Conservation (phyloP, 176 grass and related monocot genomes). For the Juncus effusus region DNA sequence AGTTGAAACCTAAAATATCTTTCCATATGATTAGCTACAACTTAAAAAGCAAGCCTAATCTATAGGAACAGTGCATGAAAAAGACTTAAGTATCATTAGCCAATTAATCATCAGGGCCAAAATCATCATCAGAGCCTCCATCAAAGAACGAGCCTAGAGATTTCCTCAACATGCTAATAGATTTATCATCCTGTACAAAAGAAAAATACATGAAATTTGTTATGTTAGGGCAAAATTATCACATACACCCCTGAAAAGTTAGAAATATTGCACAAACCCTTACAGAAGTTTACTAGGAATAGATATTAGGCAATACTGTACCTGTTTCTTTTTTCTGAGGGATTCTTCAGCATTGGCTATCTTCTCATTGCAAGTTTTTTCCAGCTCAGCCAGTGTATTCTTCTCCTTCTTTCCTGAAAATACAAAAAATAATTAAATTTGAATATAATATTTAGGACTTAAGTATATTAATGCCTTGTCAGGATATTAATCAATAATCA, state of each 20-base stretch:
- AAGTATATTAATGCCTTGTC: constrained; percentile 5
- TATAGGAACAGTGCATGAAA: no score
- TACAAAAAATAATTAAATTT: constrained; percentile 5
- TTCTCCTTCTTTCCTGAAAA: constrained; percentile 85
- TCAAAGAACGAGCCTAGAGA: constrained; percentile 80
- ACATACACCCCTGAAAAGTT: background rate
- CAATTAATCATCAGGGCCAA: constrained; percentile 50
- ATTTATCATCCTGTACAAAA: constrained; percentile 68
- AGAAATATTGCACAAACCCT: background rate
- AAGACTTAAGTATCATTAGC: constrained; percentile 24
- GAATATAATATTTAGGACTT: background rate
- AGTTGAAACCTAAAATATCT: no score
- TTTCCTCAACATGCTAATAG: constrained; percentile 62
- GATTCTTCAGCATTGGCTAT: constrained; percentile 69
- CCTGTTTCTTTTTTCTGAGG: constrained; percentile 85
- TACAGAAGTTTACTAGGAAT: background rate
- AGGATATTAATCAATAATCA: background rate
- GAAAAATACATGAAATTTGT: constrained; percentile 17
- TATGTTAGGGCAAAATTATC: background rate
- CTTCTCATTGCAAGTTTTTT: constrained; percentile 67
- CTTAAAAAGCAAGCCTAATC: no score
- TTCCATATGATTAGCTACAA: no score
- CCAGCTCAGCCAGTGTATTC: constrained; percentile 58
- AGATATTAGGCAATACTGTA: constrained; percentile 16
- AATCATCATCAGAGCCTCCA: constrained; percentile 68